Base-by-base conservation (phyloP, 345 rosid species). In the Gossypium anomalum region DNA sequence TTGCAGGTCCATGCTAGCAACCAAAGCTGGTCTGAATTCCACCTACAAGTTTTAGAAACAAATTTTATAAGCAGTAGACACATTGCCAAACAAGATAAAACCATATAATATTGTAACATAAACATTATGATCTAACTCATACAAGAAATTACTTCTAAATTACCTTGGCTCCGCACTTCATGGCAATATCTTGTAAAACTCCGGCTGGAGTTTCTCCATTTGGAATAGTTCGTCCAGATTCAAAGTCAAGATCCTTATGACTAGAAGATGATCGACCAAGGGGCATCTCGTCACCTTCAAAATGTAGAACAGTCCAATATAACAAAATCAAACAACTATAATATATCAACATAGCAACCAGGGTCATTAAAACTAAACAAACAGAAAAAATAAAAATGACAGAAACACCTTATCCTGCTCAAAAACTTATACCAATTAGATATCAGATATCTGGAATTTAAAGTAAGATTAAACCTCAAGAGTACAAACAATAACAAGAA, bases 111-210 rank as follows among this genome's bases (percentile, higher is more conserved):
- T 55, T 47, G 25, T 77, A 38, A 34, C 58, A 72, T 53, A 75
- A 74, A 12, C 47, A 52, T 65, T 20, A 45, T 17, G 60, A 48
- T 27, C 73, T 43, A 27, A 25, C 47, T 14, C 84, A 64, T 55
- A 53, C 8, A 17, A 25, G 9, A 20, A 75, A 51, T 44, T 75
- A 57, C 38, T 61, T 41, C 62, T 70, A 77, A 41, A 27, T 57
- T 86, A 93, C 99, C 97, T 90, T 96, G 70, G 92, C 58, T 80
- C 98, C 97, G 81, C 93, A 92, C 81, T 87, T 92, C 78, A 73
- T 78, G 34, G 98, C 98, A 84, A 96, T 93, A 57, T 83, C 93
- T 76, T 85, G 93, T 75, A 96, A 80, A 59, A 79, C 88, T 67
- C 70, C 84, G 70, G 83, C 89, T 8, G 94, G 81, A 78, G 86